These are phyloP conservation scores for Puccinia horiana DNA, from an alignment of 1,284 basidiomycete species.

Conservation along the genomic window DNA sequence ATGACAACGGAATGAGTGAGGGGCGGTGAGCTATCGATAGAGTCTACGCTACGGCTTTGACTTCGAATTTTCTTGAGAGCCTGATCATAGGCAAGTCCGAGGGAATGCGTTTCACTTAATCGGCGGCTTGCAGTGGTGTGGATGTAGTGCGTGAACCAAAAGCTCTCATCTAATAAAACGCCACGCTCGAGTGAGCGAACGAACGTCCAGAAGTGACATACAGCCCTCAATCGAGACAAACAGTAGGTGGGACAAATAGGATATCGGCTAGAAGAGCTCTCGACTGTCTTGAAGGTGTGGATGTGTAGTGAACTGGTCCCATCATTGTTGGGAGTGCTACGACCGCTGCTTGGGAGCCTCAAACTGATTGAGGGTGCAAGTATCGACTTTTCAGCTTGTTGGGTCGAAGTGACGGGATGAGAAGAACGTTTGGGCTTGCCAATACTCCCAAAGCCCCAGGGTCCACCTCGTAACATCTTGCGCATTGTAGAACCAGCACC, in stretches of 20 bases:
- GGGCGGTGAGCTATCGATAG: neutral
- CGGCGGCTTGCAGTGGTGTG: neutral
- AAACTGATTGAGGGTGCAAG: slow-evolving; percentile 51
- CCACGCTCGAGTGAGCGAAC: slow-evolving; percentile 78
- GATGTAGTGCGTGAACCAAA: slow-evolving; percentile 30
- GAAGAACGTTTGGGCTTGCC: slow-evolving; percentile 32
- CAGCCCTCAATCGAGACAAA: slow-evolving; percentile 73
- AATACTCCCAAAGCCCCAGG: slow-evolving; percentile 49
- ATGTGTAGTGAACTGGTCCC: slow-evolving; percentile 52
- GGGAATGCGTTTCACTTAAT: slow-evolving; percentile 11
- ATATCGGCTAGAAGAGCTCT: slow-evolving; percentile 53
- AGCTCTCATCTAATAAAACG: slow-evolving; percentile 75
- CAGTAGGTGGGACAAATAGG: slow-evolving; percentile 66
- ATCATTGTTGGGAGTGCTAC: slow-evolving; percentile 59
- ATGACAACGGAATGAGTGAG: slow-evolving; percentile 13
- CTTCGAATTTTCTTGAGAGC: slow-evolving; percentile 10
- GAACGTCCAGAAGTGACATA: slow-evolving; percentile 87
- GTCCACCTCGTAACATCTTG: slow-evolving; percentile 53
- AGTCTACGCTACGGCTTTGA: slow-evolving; percentile 13
- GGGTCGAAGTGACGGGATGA: slow-evolving; percentile 39
- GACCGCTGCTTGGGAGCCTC: slow-evolving; percentile 53
- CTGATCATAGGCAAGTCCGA: slow-evolving; percentile 29
- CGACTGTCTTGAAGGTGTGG: slow-evolving; percentile 55
- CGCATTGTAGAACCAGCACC: slow-evolving; percentile 51
- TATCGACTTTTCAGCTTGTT: slow-evolving; percentile 34